phyloP scores from a whole-genome alignment of 805 yeast species.

The Candida multigemmis region DNA sequence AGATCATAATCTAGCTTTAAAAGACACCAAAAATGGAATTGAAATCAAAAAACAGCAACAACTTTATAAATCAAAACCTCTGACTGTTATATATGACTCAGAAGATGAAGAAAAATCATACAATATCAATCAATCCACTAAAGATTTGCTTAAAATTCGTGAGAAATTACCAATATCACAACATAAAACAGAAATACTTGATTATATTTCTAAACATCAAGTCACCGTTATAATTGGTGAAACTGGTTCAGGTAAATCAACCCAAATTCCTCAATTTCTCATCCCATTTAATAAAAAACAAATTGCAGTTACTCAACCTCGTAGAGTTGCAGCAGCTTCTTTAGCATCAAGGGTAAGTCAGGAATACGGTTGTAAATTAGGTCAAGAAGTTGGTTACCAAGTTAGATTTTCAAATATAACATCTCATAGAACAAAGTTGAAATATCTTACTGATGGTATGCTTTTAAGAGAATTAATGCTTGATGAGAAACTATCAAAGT shows the following conservation, averaged over 20 bases:
- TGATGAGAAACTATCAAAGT: conserved; percentile 52
- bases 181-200: conserved; percentile 55
- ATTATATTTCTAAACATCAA: conserved; percentile 43
- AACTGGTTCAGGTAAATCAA: conserved; percentile 97
- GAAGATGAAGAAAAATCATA: conserved; percentile 31
- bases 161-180: conserved; percentile 66
- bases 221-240: conserved; percentile 88
- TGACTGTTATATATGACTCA: too few relatives aligned
- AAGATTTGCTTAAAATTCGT: conserved; percentile 38
- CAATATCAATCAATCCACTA: too few relatives aligned
- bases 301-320: conserved; percentile 93
- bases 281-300: conserved; percentile 43
- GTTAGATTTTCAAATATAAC: conserved; percentile 81
- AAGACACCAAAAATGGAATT: too few relatives aligned
- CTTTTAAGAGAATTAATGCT: conserved; percentile 82
- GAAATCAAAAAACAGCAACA: too few relatives aligned
- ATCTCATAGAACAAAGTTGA: conserved; percentile 51
- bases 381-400: conserved; percentile 83
- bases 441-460: conserved; percentile 97
- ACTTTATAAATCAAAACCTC: too few relatives aligned
- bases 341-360: conserved; percentile 88
- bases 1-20: too few relatives aligned
- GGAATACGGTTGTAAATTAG: conserved; percentile 71
- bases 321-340: conserved; percentile 95
- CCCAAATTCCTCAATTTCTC: conserved; percentile 92